Base-by-base conservation (phyloP, 371 early-diverging fungal species). In the Coemansia sp. region DNA sequence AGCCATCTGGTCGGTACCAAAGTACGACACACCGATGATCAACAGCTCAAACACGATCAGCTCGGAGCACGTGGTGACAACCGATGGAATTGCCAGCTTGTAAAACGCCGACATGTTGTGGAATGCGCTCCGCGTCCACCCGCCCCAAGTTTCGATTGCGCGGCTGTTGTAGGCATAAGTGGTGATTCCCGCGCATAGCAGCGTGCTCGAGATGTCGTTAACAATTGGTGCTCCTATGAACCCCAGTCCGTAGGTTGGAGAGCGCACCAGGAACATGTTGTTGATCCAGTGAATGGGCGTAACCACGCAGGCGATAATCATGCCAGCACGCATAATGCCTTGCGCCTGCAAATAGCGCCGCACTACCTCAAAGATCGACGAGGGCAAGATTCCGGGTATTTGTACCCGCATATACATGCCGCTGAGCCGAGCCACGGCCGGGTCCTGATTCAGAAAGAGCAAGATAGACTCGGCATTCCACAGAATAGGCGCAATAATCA, bases 151-250 rank as follows among this genome's bases (percentile, higher is more conserved):
- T 55, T 85, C 81, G 29, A 72, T 69, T 0, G 94, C 95, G n/a
- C 78, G 72, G 5, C 95, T 81, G 50, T 90, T 78, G 48, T 71
- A 62, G 38, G 87, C 82, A 52, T 94, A 96, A 11, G 82, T 33
- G 7, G 90, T 24, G 1, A 88, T 67, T 10, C 88, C 58, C 4
- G 81, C 8, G 24, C 87, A 76, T 76, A 89, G 83, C 50, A 88
- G 66, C 82, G 85, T 87, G 71, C 90, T 88, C 9, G 90, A 86
- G 40, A 91, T 69, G 10, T 83, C 77, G 1, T 88, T 88, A 12
- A 91, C 94, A 6, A 94, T 65, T 0, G 95, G 93, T 0, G 94
- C 92, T 12, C 97, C 95, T 42, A 88, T 84, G 59, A 87, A 89
- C 8, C 94, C 95, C 34, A 94, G 66, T 2, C 80, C 70, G 31